Evolutionary conservation across 2,329 filamentous ascomycete genomes (phyloP).

Genomic region (Aureobasidium sp.): DNA sequence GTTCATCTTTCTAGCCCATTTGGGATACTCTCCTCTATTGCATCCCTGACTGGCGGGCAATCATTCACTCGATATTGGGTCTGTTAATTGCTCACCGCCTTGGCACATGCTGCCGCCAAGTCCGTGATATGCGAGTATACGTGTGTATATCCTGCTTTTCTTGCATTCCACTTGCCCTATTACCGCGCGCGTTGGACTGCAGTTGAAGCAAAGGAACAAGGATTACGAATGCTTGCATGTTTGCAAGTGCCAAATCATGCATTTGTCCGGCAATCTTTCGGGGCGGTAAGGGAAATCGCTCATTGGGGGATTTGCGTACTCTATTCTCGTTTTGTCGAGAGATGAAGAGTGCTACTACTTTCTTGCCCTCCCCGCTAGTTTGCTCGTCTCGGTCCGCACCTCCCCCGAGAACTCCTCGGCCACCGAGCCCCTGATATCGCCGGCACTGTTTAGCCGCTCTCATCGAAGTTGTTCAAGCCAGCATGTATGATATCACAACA

Average conservation of each 20-base stretch:
- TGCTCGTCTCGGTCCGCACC: background rate
- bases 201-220: background rate
- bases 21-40: background rate
- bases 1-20: background rate
- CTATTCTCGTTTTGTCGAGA: background rate
- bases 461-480: too few species aligned
- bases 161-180: slow-evolving; percentile 1
- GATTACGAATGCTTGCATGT: slow-evolving; percentile 1
- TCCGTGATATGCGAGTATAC: background rate
- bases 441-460: background rate
- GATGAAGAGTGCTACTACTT: background rate
- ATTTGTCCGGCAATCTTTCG: background rate
- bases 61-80: background rate
- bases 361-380: background rate
- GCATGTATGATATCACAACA: background rate
- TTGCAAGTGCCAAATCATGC: background rate
- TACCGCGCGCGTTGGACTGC: background rate
- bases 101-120: background rate
- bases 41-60: background rate
- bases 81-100: background rate
- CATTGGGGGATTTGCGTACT: background rate
- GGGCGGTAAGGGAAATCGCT: background rate
- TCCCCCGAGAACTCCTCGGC: background rate
- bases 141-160: background rate
- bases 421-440: background rate